Conservation (phyloP, 2,329 filamentous ascomycete genomes). For the Pseudogymnoascus sp. region DNA sequence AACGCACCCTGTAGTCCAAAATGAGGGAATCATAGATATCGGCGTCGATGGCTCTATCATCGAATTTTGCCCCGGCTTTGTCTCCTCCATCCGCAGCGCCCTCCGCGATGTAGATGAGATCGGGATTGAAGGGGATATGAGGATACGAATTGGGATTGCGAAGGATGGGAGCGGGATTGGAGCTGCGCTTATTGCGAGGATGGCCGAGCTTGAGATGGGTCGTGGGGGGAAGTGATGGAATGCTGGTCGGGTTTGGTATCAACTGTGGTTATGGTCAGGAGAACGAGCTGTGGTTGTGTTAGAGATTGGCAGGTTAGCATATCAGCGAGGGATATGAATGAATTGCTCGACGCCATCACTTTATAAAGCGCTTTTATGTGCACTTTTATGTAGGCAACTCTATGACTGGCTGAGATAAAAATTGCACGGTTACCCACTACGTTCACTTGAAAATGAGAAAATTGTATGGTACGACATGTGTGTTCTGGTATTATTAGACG, state of each 20-base stretch:
- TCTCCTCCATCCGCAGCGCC: slow-evolving; percentile 78
- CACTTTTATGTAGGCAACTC: neutral
- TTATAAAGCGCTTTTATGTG: neutral
- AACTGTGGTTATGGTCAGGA: neutral
- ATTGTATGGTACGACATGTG: too few relatives aligned
- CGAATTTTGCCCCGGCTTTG: slow-evolving; percentile 91
- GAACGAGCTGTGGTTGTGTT: neutral
- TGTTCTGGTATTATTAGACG: too few relatives aligned
- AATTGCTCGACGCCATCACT: neutral
- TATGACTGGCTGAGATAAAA: neutral
- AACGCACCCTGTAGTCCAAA: neutral
- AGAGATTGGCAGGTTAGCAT: neutral
- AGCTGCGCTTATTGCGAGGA: slow-evolving; percentile 85
- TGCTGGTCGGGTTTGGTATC: neutral
- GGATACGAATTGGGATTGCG: slow-evolving; percentile 87
- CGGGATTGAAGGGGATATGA: slow-evolving; percentile 69
- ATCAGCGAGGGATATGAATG: neutral
- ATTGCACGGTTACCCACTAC: neutral
- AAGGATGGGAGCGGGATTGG: slow-evolving; percentile 97
- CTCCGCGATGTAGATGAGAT: slow-evolving; percentile 69
- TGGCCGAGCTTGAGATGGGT: slow-evolving; percentile 60
- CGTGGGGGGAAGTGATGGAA: neutral
- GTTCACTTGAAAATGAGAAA: too few relatives aligned
- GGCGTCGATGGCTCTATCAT: slow-evolving; percentile 92
- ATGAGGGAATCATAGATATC: slow-evolving; percentile 70